Percentiles rank a stretch among this genome's conserved stretches.
These are phyloP conservation scores for Zhuliangozyma parablackwelliae DNA, from an alignment of 1,139 yeast species.

Conservation along the genomic window DNA sequence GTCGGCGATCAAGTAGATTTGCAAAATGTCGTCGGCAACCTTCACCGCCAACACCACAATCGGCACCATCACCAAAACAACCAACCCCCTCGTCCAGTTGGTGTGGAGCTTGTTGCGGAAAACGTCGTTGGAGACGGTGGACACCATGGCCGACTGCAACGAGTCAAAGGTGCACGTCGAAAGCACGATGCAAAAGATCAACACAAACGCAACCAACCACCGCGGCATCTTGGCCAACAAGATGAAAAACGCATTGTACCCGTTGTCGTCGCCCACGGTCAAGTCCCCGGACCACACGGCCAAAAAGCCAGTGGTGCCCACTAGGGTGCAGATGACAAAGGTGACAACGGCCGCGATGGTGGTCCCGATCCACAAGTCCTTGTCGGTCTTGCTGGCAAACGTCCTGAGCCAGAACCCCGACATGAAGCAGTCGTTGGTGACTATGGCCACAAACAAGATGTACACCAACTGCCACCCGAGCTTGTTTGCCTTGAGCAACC, in stretches of 20 bases:
- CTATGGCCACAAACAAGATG: conserved; percentile 78
- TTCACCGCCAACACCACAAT: conserved; percentile 77
- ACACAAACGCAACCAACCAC: conserved; percentile 81
- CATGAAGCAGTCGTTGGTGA: conserved; percentile 86
- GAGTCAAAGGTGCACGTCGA: conserved; percentile 91
- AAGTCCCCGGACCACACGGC: conserved; percentile 89
- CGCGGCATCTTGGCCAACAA: conserved; percentile 71
- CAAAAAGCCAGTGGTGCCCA: conserved; percentile 79
- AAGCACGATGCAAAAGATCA: conserved; percentile 66
- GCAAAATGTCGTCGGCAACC: conserved; percentile 77
- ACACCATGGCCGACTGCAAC: conserved; percentile 82
- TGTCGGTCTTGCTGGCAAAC: conserved; percentile 78
- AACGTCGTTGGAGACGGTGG: conserved; percentile 83
- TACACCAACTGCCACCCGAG: conserved; percentile 89
- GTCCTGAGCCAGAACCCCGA: conserved; percentile 94
- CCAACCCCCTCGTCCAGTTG: conserved; percentile 66
- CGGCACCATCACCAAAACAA: conserved; percentile 74
- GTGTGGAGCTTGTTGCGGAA: conserved; percentile 75
- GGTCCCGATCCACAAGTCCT: conserved; percentile 72
- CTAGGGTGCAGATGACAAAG: conserved; percentile 59
- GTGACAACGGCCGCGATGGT: conserved; percentile 67
- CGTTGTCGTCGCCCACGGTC: conserved; percentile 53
- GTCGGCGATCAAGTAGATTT: conserved; percentile 87
- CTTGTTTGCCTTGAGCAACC: conserved; percentile 56
- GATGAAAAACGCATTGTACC: conserved; percentile 65